phyloP scores from a whole-genome alignment of 164 flowering plant genomes.

The Aristolochia fimbriata region DNA sequence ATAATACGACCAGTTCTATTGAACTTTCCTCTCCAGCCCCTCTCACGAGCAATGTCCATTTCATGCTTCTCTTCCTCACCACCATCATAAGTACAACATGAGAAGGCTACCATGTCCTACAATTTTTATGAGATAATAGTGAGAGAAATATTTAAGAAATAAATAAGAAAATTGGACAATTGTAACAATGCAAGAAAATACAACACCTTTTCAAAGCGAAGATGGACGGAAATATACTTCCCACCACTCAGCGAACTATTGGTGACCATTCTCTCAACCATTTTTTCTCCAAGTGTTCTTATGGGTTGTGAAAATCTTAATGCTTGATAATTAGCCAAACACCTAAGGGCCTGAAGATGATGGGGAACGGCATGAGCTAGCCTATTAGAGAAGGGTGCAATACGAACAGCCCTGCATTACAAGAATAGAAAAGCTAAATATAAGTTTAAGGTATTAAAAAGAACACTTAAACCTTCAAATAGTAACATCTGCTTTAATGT shows the following conservation, averaged over 20 bases:
- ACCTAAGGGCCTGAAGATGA: constrained; percentile 66
- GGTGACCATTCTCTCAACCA: constrained; percentile 77
- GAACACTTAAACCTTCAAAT: too few relatives aligned
- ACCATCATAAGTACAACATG: constrained; percentile 94
- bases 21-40: constrained; percentile 90
- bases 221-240: constrained; percentile 87
- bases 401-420: constrained; percentile 70
- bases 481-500: too few relatives aligned
- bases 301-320: constrained; percentile 75
- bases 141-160: not conserved
- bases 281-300: constrained; percentile 59
- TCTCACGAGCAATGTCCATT: constrained; percentile 90
- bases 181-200: not conserved
- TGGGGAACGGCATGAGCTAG: constrained; percentile 78
- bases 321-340: constrained; percentile 84
- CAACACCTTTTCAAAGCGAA: constrained; percentile 86
- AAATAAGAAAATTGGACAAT: not conserved
- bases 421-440: too few relatives aligned
- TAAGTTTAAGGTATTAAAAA: too few relatives aligned
- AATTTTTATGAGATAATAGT: not conserved
- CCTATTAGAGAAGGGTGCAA: constrained; percentile 97
- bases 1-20: constrained; percentile 66
- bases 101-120: constrained; percentile 98
- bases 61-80: constrained; percentile 90
- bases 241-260: constrained; percentile 65